These are phyloP conservation scores for Hymenotorrendiella dingleyae DNA, from an alignment of 2,329 filamentous ascomycete species.

Conservation along the genomic window DNA sequence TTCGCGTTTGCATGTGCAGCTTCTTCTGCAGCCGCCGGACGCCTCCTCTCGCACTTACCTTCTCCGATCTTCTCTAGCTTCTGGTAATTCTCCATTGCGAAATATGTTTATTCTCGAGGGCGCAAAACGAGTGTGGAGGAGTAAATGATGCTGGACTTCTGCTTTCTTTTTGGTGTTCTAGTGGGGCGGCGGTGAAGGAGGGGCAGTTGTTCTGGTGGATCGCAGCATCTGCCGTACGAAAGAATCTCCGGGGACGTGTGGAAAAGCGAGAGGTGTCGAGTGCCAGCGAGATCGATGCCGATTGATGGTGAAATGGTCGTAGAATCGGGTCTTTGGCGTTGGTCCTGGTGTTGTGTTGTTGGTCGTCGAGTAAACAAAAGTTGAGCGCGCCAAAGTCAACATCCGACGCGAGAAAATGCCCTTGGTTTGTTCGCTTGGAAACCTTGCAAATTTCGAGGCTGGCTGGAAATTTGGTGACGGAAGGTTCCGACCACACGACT, in stretches of 20 bases:
- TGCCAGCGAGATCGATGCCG: conserved; percentile 7
- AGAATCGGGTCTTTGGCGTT: conserved; percentile 4
- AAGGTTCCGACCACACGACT: too few relatives aligned
- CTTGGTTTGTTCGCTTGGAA: too few relatives aligned
- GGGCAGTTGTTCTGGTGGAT: conserved; percentile 19
- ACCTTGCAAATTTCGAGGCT: too few relatives aligned
- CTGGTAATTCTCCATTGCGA: conserved; percentile 86
- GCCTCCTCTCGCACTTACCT: conserved; percentile 49
- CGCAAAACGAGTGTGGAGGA: conserved; percentile 25
- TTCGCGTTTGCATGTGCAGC: conserved; percentile 2
- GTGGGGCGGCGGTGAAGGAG: conserved; percentile 30
- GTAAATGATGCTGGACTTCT: conserved; percentile 27
- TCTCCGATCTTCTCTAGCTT: conserved; percentile 96
- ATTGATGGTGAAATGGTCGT: conserved; percentile 7
- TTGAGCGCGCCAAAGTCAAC: conserved; percentile 8
- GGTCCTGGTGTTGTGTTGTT: conserved; percentile 9
- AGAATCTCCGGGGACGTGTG: conserved; percentile 16
- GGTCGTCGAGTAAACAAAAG: conserved; percentile 19
- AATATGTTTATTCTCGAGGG: conserved; percentile 12
- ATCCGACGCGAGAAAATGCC: too few relatives aligned
- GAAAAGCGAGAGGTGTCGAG: conserved; percentile 3
- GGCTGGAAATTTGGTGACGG: too few relatives aligned
- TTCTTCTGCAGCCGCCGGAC: not conserved
- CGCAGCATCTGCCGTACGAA: conserved; percentile 8
- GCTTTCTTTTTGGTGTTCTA: conserved; percentile 19